Conservation (phyloP, 129 eudicot genomes). For the Smallanthus sonchifolius region DNA sequence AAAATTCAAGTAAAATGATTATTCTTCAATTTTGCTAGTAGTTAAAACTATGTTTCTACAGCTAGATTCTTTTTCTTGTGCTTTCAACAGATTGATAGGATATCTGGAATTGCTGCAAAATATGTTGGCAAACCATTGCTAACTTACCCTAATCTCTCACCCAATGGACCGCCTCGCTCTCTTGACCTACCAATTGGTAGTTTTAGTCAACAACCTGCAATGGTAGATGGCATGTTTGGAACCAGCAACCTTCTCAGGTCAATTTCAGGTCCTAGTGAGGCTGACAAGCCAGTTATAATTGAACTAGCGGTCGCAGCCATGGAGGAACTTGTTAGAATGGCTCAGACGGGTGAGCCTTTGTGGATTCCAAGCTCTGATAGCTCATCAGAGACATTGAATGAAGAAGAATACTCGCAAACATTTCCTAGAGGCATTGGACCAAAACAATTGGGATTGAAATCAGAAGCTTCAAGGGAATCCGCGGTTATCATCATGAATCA, state of each 20-base stretch:
- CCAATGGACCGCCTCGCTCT: conserved; percentile 26
- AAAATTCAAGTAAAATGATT: too few species aligned
- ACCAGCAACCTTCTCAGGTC: conserved; percentile 41
- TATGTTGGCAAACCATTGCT: conserved; percentile 64
- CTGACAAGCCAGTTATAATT: conserved; percentile 49
- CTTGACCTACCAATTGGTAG: conserved; percentile 33
- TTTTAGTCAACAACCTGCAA: conserved; percentile 34
- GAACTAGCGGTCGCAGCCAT: conserved; percentile 64
- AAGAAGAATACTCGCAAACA: conserved; percentile 39
- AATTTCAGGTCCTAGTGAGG: conserved; percentile 38
- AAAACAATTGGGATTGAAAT: conserved; percentile 23
- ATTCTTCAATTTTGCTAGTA: neutral
- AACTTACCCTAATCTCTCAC: conserved; percentile 35
- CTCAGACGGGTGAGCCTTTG: conserved; percentile 47
- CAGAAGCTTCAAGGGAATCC: conserved; percentile 56
- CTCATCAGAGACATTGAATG: conserved; percentile 32
- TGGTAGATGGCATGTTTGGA: conserved; percentile 41
- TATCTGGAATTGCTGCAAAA: conserved; percentile 74
- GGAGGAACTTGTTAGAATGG: conserved; percentile 56
- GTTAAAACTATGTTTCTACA: neutral
- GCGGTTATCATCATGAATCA: conserved; percentile 57
- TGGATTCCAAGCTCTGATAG: conserved; percentile 45
- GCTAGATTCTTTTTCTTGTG: neutral
- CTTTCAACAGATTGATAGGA: conserved; percentile 56
- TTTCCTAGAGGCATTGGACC: conserved; percentile 54